Evolutionary conservation across 1,284 basidiomycete species (phyloP), one percentile per base, ranked within the genome.

Genomic region (Cryptococcus amylolentus): DNA sequence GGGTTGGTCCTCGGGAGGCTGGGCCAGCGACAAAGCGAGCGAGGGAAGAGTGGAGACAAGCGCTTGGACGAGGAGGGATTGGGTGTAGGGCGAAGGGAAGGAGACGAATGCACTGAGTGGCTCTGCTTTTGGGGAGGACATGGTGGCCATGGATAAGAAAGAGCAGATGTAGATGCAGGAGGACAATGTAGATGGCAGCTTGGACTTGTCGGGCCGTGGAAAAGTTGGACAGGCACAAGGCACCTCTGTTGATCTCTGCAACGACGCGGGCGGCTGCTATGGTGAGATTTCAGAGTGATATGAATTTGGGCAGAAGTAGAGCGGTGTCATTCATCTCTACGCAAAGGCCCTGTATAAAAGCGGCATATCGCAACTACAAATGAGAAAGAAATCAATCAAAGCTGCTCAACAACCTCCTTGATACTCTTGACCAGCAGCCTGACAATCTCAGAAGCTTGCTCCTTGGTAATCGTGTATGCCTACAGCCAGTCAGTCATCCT

Each of bases 51-150:
- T 62, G 2, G 70, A 55, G 0, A 79, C 66, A 18, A 92, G 77
- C n/a, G 89, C 82, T 23, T 81, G 81, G 49, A 79, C 78, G 47
- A 92, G 86, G 48, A 93, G 83, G 9, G 82, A 79, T 40, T 84
- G 78, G 8, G 89, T 91, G 58, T 91, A 82, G 7, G 88, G 88
- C 14, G 90, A 78, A 0, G 90, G 90, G 84, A 91, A 93, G 31
- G 81, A 82, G 28, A 89, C 83, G 66, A 85, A 80, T 28, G 84
- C 84, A 13, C 70, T 71, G 57, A 80, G 60, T 0, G 67, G 64
- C 20, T 44, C 16, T 42, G n/a, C 3, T 4, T 46, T 41, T 18
- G 49, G n/a, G 23, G 41, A 5, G n/a, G 41, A 42, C 41, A 42
- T 42, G 31, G 31, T 35, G 31, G 10, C 6, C 7, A 35, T 35